Conservation (phyloP, 176 grass and related monocot species). For the Tillandsia fasciculata region DNA sequence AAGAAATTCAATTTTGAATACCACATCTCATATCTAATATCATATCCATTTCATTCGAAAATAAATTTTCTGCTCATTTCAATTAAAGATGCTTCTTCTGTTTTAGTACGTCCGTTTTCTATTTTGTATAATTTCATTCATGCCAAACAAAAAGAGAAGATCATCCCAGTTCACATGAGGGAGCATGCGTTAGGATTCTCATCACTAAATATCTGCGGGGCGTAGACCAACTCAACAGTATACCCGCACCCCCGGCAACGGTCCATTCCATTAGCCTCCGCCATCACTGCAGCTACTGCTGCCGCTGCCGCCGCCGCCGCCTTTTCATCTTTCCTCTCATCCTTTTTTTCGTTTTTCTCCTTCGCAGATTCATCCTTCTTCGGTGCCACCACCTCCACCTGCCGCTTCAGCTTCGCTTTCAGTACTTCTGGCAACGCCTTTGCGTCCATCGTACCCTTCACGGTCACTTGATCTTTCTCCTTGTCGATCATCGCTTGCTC, state of each 20-base stretch:
- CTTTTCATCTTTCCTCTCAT: conserved; percentile 17
- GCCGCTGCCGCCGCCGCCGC: background rate
- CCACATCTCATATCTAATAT: too few relatives aligned
- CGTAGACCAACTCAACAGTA: conserved; percentile 34
- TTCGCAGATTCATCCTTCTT: conserved; percentile 10
- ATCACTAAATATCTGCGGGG: conserved; percentile 94
- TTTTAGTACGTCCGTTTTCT: too few relatives aligned
- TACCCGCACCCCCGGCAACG: conserved; percentile 19
- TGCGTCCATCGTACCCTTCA: conserved; percentile 33
- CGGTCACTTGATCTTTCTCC: conserved; percentile 25
- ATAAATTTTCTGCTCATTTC: too few relatives aligned
- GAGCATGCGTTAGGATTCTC: conserved; percentile 97
- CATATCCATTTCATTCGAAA: too few relatives aligned
- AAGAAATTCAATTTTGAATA: too few relatives aligned
- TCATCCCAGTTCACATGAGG: conserved; percentile 42
- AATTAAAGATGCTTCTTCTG: too few relatives aligned
- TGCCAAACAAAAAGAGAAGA: background rate
- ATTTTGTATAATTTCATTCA: too few relatives aligned
- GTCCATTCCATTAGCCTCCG: conserved; percentile 30
- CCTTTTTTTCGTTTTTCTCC: conserved; percentile 4
- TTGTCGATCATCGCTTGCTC: conserved; percentile 13
- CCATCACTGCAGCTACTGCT: background rate
- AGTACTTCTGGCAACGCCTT: conserved; percentile 15
- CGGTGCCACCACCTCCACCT: conserved; percentile 17
- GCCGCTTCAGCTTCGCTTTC: conserved; percentile 22